Conservation (phyloP, 176 grass and related monocot genomes). For the Aegilops speltoides region DNA sequence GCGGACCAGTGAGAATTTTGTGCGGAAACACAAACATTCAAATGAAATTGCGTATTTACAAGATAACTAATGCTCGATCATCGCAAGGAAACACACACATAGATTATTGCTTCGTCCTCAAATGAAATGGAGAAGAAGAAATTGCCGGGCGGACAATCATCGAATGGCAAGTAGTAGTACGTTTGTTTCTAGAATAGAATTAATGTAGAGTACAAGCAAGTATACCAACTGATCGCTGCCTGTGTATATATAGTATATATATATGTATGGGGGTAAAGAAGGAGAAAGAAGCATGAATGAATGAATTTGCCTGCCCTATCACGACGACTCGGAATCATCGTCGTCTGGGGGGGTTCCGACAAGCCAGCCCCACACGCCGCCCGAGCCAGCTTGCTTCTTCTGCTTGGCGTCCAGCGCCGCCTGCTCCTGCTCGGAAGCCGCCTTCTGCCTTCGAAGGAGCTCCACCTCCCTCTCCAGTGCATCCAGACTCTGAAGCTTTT, state of each 20-base stretch:
- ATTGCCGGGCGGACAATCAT: too few relatives aligned
- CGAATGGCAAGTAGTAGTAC: too few relatives aligned
- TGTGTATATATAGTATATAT: constrained; percentile 18
- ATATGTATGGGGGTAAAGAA: constrained; percentile 21
- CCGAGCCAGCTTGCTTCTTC: constrained; percentile 51
- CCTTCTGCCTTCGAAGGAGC: constrained; percentile 78
- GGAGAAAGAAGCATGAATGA: neutral
- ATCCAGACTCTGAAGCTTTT: constrained; percentile 83
- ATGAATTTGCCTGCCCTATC: neutral
- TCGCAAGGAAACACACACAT: neutral
- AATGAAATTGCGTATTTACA: too few relatives aligned
- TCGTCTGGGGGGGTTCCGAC: constrained; percentile 67
- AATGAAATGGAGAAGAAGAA: too few relatives aligned
- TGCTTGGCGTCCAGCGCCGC: constrained; percentile 68
- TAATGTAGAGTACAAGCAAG: constrained; percentile 3
- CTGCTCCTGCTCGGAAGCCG: constrained; percentile 84
- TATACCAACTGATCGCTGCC: constrained; percentile 31
- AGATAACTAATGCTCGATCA: too few relatives aligned
- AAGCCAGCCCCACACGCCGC: constrained; percentile 94
- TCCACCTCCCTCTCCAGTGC: constrained; percentile 85
- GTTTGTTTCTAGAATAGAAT: neutral
- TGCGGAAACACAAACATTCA: too few relatives aligned
- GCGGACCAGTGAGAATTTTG: too few relatives aligned
- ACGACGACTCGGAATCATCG: constrained; percentile 61
- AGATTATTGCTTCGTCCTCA: neutral